phyloP scores from a whole-genome alignment of 2,329 filamentous ascomycete genomes.

The Colletotrichum tofieldiae region DNA sequence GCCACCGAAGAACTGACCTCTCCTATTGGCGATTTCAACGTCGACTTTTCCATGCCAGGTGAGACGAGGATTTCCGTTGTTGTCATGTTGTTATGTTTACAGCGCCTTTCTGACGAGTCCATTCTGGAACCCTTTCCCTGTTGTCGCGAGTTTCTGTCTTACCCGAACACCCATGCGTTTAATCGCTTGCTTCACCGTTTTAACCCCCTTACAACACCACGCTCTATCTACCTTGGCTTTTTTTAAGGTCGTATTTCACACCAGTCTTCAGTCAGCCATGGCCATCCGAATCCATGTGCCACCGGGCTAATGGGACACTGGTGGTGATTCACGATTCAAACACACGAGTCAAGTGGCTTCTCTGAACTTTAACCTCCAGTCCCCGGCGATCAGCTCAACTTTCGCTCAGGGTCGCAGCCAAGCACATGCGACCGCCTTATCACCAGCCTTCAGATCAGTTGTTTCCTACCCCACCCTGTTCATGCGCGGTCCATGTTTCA shows the following conservation, averaged over 20 bases:
- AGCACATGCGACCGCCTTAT: constrained; percentile 38
- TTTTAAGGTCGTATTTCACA: background rate
- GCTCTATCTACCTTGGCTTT: background rate
- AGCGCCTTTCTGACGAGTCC: background rate
- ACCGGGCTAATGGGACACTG: background rate
- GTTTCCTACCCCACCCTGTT: constrained; percentile 40
- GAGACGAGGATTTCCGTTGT: constrained; percentile 49
- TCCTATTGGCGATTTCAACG: constrained; percentile 62
- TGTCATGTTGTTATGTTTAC: constrained; percentile 1
- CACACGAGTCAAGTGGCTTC: constrained; percentile 34
- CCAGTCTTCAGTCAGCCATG: background rate
- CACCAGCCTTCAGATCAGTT: constrained; percentile 26
- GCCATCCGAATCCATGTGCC: background rate
- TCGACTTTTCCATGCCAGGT: constrained; percentile 67
- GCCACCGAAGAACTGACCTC: constrained; percentile 50
- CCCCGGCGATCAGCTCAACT: constrained; percentile 25
- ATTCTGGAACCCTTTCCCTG: background rate
- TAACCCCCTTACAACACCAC: background rate
- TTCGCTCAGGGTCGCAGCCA: constrained; percentile 31
- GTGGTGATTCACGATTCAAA: constrained; percentile 16
- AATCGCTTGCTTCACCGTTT: background rate
- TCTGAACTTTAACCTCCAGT: constrained; percentile 25
- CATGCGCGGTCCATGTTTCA: constrained; percentile 42
- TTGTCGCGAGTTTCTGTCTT: background rate
- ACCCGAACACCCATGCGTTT: background rate